phyloP scores from a whole-genome alignment of 2,329 filamentous ascomycete genomes.

The Leptographium flavum region DNA sequence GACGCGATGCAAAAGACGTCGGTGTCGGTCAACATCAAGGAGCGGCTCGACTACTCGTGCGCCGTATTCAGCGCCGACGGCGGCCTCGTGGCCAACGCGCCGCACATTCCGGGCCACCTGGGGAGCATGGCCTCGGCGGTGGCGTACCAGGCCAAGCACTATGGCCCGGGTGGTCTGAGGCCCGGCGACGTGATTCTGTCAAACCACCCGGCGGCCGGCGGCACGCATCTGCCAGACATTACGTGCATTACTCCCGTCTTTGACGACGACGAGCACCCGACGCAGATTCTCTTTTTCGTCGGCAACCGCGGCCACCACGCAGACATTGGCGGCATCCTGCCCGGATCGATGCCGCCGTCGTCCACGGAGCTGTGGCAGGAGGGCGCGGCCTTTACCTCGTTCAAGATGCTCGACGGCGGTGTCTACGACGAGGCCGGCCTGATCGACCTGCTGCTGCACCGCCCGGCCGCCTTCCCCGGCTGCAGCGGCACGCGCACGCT shows the following conservation, averaged over 20 bases:
- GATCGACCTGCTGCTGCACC: constrained; percentile 44
- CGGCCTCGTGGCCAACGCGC: constrained; percentile 63
- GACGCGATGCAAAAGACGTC: constrained; percentile 65
- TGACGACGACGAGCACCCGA: constrained; percentile 20
- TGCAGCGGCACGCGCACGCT: constrained; percentile 58
- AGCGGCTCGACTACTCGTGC: constrained; percentile 70
- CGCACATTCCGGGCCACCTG: constrained; percentile 61
- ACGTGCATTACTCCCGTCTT: constrained; percentile 71
- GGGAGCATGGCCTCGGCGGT: constrained; percentile 76
- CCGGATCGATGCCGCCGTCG: constrained; percentile 69
- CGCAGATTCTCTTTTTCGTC: constrained; percentile 68
- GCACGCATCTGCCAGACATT: constrained; percentile 67
- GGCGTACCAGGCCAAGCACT: constrained; percentile 61
- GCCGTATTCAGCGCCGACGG: constrained; percentile 64
- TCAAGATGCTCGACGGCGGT: constrained; percentile 61
- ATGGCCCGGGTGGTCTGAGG: constrained; percentile 61
- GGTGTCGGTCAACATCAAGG: constrained; percentile 69
- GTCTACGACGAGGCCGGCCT: constrained; percentile 52
- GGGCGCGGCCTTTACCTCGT: constrained; percentile 47
- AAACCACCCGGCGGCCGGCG: constrained; percentile 42
- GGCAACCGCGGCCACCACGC: constrained; percentile 70
- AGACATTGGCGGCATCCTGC: constrained; percentile 53
- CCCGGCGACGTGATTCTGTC: constrained; percentile 70
- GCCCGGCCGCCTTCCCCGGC: constrained; percentile 50
- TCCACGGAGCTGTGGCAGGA: constrained; percentile 51